These are phyloP conservation scores for Punctularia strigosozonata DNA, from an alignment of 768 basidiomycete genomes.

Conservation along the genomic window DNA sequence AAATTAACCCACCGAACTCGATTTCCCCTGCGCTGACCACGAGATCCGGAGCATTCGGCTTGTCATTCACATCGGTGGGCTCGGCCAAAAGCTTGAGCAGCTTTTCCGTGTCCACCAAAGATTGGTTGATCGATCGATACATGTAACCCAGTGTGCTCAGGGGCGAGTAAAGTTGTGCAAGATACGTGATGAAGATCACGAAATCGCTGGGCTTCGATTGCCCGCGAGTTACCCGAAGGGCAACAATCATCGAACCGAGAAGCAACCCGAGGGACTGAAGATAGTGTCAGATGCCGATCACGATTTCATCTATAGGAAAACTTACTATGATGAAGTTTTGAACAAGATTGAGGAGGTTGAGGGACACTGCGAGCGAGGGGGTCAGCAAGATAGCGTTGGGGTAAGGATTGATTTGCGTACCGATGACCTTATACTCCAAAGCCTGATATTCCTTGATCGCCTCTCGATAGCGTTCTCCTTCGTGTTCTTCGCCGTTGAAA, in stretches of 20 bases:
- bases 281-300: background rate
- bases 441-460: slow-evolving; percentile 67
- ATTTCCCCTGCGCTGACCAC: slow-evolving; percentile 66
- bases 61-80: slow-evolving; percentile 75
- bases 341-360: slow-evolving; percentile 64
- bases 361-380: slow-evolving; percentile 32
- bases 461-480: slow-evolving; percentile 55
- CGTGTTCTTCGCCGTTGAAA: slow-evolving; percentile 79
- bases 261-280: slow-evolving; percentile 66
- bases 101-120: slow-evolving; percentile 75
- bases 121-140: slow-evolving; percentile 66
- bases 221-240: slow-evolving; percentile 48
- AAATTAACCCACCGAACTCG: slow-evolving; percentile 59
- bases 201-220: slow-evolving; percentile 46
- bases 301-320: slow-evolving; percentile 1
- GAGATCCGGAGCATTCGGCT: slow-evolving; percentile 63
- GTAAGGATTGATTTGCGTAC: slow-evolving; percentile 26
- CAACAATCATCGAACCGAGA: slow-evolving; percentile 72
- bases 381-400: background rate
- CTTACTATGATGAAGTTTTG: slow-evolving; percentile 76
- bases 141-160: slow-evolving; percentile 70
- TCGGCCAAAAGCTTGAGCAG: slow-evolving; percentile 73
- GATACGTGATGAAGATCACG: slow-evolving; percentile 74
- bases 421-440: slow-evolving; percentile 61
- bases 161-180: slow-evolving; percentile 67